Base-by-base conservation (phyloP, 768 basidiomycete genomes). In the Rhodotorula graminis region DNA sequence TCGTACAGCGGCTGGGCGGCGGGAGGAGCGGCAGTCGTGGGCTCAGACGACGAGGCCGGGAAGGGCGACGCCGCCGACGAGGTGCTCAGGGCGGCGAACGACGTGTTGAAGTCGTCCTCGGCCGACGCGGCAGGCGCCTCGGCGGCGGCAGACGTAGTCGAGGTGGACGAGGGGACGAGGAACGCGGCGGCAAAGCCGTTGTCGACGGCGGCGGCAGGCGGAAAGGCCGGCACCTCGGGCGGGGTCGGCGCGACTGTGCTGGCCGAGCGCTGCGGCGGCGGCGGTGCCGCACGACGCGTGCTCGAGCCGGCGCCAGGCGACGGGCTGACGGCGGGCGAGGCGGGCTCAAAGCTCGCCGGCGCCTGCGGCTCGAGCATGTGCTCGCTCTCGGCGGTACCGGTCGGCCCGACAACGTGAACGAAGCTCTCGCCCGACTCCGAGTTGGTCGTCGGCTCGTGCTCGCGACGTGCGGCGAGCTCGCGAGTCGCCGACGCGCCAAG, bases 1-100 rank as follows among this genome's bases (percentile, higher is more conserved):
- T 90, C 89, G 77, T 92, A 90, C 75, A 29, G 42, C 14, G 42
- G 44, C 31, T 44, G 56, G 1, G 49, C 33, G 5, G 33, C 37
- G 44, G 31, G 14, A 23, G 64, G 7, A 18, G 55, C 40, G 10
- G 40, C 91, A 90, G 63, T 86, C 60, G 63, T 80, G 75, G 75
- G 65, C 44, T 67, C 49, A n/a, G 4, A 37, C 21, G 60, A 46
- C 9, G 29, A 7, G 21, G 42, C 23, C 27, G 52, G 3, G 3
- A 52, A 25, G 27, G 60, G 11, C 1, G 66, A 27, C 21, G 69
- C 33, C 27, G 47, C 37, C 1, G 66, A 27, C 21, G 69, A 44
- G 31, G 47, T n/a, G 23, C 61, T 56, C 62, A 75, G 65, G 55
- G 65, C 73, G 50, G 61, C 70, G 23, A 75, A 72, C 60, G 78